Conservation (phyloP, 257 asterid species). For the Lantana camara region DNA sequence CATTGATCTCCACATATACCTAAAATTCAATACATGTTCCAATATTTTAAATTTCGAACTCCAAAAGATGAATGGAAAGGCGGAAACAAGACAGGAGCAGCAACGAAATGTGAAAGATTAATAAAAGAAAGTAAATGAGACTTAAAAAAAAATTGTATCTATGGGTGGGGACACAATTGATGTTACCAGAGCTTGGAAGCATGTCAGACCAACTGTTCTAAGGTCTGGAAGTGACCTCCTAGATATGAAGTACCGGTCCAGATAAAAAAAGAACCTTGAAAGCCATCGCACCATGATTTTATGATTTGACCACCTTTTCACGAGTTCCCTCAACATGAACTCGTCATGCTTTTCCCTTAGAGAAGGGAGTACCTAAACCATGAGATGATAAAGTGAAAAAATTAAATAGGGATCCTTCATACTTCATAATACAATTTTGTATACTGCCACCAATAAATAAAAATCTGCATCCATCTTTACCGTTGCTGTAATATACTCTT, state of each 20-base stretch:
- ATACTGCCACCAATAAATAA: neutral
- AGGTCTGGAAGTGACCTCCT: conserved; percentile 96
- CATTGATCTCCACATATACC: conserved; percentile 85
- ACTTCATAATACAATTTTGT: neutral
- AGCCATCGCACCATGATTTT: conserved; percentile 99
- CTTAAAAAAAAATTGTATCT: conserved; percentile 10
- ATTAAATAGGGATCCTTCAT: conserved; percentile 7
- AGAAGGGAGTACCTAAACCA: conserved; percentile 69
- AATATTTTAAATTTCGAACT: conserved; percentile 16
- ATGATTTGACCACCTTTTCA: conserved; percentile 90
- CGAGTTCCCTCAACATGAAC: conserved; percentile 95
- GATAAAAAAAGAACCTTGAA: conserved; percentile 87
- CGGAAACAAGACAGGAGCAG: conserved; percentile 19
- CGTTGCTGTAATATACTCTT: conserved; percentile 76
- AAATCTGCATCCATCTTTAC: conserved; percentile 41
- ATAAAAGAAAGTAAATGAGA: neutral
- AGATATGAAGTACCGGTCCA: conserved; percentile 95
- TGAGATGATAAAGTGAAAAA: neutral
- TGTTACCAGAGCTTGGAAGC: conserved; percentile 90
- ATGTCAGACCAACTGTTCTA: conserved; percentile 88
- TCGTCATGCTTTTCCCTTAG: conserved; percentile 90
- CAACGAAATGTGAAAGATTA: neutral
- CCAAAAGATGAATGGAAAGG: conserved; percentile 10
- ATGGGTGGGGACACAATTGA: neutral
- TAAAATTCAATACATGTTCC: conserved; percentile 41